Base-by-base conservation (phyloP, 768 basidiomycete genomes). In the Suillus variegatus region DNA sequence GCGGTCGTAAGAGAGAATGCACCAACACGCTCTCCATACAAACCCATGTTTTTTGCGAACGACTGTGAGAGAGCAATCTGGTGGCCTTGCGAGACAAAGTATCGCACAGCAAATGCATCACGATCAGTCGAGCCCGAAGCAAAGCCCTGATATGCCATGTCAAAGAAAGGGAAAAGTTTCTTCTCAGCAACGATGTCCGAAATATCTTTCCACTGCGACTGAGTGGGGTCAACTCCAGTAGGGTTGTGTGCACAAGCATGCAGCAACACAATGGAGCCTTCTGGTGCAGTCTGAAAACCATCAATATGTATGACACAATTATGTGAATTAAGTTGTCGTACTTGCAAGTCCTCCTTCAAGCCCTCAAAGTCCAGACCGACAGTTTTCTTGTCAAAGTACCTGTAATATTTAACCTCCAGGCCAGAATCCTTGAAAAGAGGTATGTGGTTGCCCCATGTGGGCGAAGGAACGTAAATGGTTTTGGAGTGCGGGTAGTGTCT, bases 81-180 rank as follows among this genome's bases (percentile, higher is more conserved):
- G 81, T 97, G 95, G 28, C 94, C 93, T 76, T 94, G 83, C 22
- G 88, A 83, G 62, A 97, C 92, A 76, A 99, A 99, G 81, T 97
- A 88, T 69, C 97, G 92, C 65, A 98, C 88, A 40, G 97, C 95
- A 77, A 94, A 96, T 13, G 97, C 97, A 74, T 99, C 97, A 64
- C 88, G 89, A 69, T 89, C 77, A 69, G 94, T 95, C 61, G 89
- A 89, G 60, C 97, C 97, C 28, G 96, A 97, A 43, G 97, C 97
- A 77, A 99, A 99, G 61, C 97, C 97, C 79, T 97, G 95, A 83
- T 99, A 99, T 18, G 97, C 97, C 95, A 98, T 98, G 80, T 99
- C 97, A 77, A 99, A 98, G 88, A 98, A 95, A 61, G 97, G 93
- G 88, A 98, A 97, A 71, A 97, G 86, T 68, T 88, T 87, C 82